phyloP scores from a whole-genome alignment of 495 filamentous ascomycete genomes.

The Neurospora sp. region DNA sequence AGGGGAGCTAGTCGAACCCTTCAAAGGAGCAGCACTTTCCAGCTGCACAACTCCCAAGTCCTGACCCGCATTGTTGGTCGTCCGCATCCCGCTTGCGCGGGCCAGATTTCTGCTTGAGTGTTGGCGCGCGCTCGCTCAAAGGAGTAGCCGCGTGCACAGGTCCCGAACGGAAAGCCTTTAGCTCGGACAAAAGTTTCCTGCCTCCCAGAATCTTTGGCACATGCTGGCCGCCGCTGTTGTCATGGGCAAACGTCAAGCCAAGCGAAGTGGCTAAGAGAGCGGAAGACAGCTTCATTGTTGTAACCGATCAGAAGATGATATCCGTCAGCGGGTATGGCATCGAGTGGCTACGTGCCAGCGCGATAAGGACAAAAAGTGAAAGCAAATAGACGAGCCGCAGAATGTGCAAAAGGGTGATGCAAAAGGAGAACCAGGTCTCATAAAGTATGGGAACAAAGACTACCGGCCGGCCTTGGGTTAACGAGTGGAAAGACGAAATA shows the following conservation, averaged over 20 bases:
- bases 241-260: constrained; percentile 20
- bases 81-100: constrained; percentile 10
- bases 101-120: constrained; percentile 1
- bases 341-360: not conserved
- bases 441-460: constrained; percentile 7
- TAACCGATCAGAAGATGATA: not conserved
- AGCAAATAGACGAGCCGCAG: not conserved
- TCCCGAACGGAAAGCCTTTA: constrained; percentile 14
- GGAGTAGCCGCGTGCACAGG: not conserved
- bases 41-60: constrained; percentile 39
- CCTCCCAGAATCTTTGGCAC: constrained; percentile 27
- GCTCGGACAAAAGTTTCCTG: constrained; percentile 23
- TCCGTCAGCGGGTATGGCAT: not conserved
- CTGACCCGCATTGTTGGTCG: constrained; percentile 28
- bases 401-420: constrained; percentile 2
- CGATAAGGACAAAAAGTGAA: not conserved
- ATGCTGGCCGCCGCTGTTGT: constrained; percentile 19
- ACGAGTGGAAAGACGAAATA: not conserved
- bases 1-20: constrained; percentile 31
- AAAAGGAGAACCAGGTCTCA: constrained; percentile 2
- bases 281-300: constrained; percentile 25
- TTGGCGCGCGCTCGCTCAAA: not conserved
- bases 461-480: not conserved
- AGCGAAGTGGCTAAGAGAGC: constrained; percentile 17
- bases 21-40: constrained; percentile 55